Percentiles rank a stretch among this genome's conserved stretches.
Evolutionary conservation across 768 basidiomycete species (phyloP).

Genomic region (Scleroderma bovista): DNA sequence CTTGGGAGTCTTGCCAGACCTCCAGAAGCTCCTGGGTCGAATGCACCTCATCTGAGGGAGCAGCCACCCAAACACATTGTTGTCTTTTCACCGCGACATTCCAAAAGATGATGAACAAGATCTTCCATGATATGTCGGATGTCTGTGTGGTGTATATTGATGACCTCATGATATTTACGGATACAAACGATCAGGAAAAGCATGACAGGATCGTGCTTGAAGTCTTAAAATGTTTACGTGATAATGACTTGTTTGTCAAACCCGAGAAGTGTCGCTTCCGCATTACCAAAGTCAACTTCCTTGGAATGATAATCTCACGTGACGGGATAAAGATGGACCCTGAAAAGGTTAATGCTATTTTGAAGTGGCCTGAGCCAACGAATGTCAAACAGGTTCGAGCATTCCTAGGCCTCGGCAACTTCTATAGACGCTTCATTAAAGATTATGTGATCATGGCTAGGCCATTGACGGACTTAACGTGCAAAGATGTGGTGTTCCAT

Average conservation of each 20-base stretch:
- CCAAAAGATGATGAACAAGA: constrained; percentile 16
- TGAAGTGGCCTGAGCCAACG: constrained; percentile 24
- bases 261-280: constrained; percentile 35
- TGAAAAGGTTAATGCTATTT: constrained; percentile 24
- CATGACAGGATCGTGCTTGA: constrained; percentile 10
- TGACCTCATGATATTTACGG: constrained; percentile 34
- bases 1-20: no score
- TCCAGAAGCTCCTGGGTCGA: no score
- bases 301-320: constrained; percentile 25
- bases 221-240: constrained; percentile 22
- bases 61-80: no score
- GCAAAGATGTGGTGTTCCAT: constrained; percentile 17
- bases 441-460: constrained; percentile 21
- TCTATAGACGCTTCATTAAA: constrained; percentile 26
- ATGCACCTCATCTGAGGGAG: no score
- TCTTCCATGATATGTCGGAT: constrained; percentile 33
- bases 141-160: constrained; percentile 36
- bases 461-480: constrained; percentile 22
- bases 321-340: constrained; percentile 28
- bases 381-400: constrained; percentile 14
- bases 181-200: constrained; percentile 10
- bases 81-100: no score
- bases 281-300: constrained; percentile 20
- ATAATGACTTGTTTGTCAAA: constrained; percentile 32
- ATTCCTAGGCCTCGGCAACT: constrained; percentile 28